These are phyloP conservation scores for Viridothelium virens DNA, from an alignment of 495 filamentous ascomycete species.

Conservation along the genomic window DNA sequence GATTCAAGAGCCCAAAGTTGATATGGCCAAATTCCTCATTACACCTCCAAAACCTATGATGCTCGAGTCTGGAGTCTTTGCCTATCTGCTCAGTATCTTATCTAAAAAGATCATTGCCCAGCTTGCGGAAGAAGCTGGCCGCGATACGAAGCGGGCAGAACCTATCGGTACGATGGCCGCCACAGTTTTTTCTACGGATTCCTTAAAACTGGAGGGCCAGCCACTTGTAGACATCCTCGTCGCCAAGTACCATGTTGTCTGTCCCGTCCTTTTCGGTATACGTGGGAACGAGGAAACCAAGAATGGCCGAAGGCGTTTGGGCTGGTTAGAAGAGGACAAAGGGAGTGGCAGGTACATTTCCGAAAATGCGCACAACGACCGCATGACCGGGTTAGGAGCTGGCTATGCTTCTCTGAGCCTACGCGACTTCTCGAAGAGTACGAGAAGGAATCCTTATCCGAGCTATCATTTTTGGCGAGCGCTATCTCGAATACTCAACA, in stretches of 20 bases:
- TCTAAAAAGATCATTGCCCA: conserved; percentile 69
- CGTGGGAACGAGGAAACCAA: conserved; percentile 67
- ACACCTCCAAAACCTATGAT: conserved; percentile 35
- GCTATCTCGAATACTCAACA: conserved; percentile 64
- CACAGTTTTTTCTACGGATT: conserved; percentile 60
- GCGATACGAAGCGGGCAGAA: conserved; percentile 64
- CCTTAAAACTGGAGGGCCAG: conserved; percentile 58
- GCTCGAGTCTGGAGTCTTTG: conserved; percentile 53
- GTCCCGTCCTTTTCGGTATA: conserved; percentile 82
- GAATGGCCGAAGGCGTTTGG: conserved; percentile 57
- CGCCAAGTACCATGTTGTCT: conserved; percentile 73
- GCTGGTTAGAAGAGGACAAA: conserved; percentile 59
- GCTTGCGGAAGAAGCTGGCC: conserved; percentile 64
- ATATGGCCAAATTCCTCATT: conserved; percentile 59
- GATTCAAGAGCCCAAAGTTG: conserved; percentile 50
- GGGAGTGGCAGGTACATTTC: conserved; percentile 46
- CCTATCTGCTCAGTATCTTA: conserved; percentile 79
- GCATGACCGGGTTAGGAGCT: conserved; percentile 76
- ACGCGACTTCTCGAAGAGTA: conserved; percentile 65
- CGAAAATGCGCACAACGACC: conserved; percentile 63
- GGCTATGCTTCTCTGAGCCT: conserved; percentile 76
- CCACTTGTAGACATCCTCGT: conserved; percentile 77
- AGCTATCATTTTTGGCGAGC: conserved; percentile 72
- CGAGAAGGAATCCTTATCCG: conserved; percentile 65
- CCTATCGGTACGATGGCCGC: conserved; percentile 71